A percentile compares a stretch with the other conserved stretches of the same genome.
These are phyloP conservation scores for Lactuca sativa DNA, from an alignment of 129 eudicot species.

Conservation along the genomic window DNA sequence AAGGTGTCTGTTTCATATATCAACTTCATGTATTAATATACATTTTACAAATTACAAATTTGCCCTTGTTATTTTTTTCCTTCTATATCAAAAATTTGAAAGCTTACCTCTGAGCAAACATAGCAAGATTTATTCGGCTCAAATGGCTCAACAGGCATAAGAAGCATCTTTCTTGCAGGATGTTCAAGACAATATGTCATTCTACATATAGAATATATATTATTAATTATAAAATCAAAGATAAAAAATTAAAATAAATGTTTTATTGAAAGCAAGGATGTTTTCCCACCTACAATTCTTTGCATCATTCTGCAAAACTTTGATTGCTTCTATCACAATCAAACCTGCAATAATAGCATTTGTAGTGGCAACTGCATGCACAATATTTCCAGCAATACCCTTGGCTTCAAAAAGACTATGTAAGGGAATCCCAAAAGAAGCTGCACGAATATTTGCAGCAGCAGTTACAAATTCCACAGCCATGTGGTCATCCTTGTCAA, in stretches of 20 bases:
- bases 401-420: conserved; percentile 98
- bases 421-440: conserved; percentile 91
- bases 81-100: neutral
- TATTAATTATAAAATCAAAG: too few relatives aligned
- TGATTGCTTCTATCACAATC: conserved; percentile 93
- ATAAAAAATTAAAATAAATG: neutral
- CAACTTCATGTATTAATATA: neutral
- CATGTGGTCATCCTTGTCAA: conserved; percentile 91
- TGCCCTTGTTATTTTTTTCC: neutral
- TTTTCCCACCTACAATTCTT: conserved; percentile 69
- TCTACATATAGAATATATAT: conserved; percentile 25
- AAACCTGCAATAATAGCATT: conserved; percentile 94
- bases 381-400: conserved; percentile 96
- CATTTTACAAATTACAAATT: conserved; percentile 4
- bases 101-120: conserved; percentile 85
- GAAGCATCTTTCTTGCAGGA: conserved; percentile 94
- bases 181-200: conserved; percentile 95
- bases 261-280: conserved; percentile 1
- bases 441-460: conserved; percentile 96
- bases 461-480: conserved; percentile 98
- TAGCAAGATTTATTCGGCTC: conserved; percentile 92
- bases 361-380: conserved; percentile 99
- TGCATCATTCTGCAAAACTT: conserved; percentile 73
- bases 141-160: conserved; percentile 96
- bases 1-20: conserved; percentile 60